Evolutionary conservation across 139 green algal species (phyloP).

Genomic region (Closterium sp.): DNA sequence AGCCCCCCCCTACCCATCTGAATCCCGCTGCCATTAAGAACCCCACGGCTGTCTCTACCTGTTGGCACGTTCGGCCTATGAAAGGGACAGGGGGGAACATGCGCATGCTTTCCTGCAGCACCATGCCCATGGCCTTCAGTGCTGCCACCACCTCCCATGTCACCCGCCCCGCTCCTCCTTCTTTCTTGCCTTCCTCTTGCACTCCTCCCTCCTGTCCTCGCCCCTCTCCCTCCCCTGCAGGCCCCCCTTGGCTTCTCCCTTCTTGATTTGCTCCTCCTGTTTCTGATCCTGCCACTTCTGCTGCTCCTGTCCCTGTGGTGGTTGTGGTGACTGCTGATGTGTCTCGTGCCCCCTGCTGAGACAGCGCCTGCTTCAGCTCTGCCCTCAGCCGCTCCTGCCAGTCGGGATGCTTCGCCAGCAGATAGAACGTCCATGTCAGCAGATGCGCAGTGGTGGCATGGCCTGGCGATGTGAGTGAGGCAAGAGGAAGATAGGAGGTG

Average conservation of each 20-base stretch:
- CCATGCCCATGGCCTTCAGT: not conserved
- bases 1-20: no score
- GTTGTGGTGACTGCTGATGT: not conserved
- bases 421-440: conserved; percentile 89
- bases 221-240: no score
- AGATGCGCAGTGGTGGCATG: conserved; percentile 90
- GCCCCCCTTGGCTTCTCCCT: not conserved
- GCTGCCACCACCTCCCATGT: not conserved
- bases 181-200: no score
- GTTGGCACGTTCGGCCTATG: not conserved
- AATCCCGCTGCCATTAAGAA: no score
- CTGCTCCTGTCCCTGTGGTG: not conserved
- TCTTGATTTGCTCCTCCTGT: not conserved
- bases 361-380: conserved; percentile 55
- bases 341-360: not conserved
- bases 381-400: conserved; percentile 55
- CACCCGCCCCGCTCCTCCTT: not conserved
- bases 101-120: conserved; percentile 14
- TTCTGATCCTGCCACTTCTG: not conserved
- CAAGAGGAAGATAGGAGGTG: not conserved
- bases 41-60: not conserved
- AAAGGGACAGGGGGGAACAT: conserved; percentile 1
- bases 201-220: not conserved
- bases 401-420: conserved; percentile 73
- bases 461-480: conserved; percentile 63